phyloP scores from a whole-genome alignment of 108 stramenopile species.

The Cyclotella baltica region DNA sequence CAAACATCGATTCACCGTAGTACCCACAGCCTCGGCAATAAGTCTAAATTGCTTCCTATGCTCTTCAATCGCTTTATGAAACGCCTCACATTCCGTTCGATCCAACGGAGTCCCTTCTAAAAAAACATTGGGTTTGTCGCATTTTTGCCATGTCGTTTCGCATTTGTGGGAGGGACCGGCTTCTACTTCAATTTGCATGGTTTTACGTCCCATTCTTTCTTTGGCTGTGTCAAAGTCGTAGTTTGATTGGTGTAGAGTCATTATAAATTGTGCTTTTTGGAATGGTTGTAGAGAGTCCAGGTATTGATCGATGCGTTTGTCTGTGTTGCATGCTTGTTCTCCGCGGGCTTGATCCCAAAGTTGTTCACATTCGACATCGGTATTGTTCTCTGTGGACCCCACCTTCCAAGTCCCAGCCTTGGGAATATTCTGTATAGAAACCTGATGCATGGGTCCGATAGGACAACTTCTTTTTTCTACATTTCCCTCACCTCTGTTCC shows the following conservation, averaged over 20 bases:
- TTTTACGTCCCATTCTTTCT: slow-evolving; percentile 15
- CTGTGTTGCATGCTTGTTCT: slow-evolving; percentile 38
- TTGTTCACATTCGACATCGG: slow-evolving; percentile 33
- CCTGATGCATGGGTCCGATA: slow-evolving; percentile 49
- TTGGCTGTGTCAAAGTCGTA: slow-evolving; percentile 53
- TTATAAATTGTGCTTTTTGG: slow-evolving; percentile 52
- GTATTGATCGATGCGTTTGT: slow-evolving; percentile 60
- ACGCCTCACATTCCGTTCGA: slow-evolving; percentile 21
- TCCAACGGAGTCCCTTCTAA: slow-evolving; percentile 38
- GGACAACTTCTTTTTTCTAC: slow-evolving; percentile 22
- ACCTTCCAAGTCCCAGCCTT: slow-evolving; percentile 39
- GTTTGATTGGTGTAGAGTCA: slow-evolving; percentile 56
- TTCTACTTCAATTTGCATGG: neutral
- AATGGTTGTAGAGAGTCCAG: slow-evolving; percentile 41
- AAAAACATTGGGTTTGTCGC: neutral
- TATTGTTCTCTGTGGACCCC: neutral
- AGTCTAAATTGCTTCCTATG: slow-evolving; percentile 53
- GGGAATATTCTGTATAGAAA: slow-evolving; percentile 26
- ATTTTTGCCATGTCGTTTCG: slow-evolving; percentile 8
- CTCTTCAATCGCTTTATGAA: slow-evolving; percentile 38
- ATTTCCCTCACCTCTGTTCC: slow-evolving; percentile 46
- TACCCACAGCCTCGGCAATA: slow-evolving; percentile 60
- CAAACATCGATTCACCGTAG: slow-evolving; percentile 55
- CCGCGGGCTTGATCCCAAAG: slow-evolving; percentile 67
- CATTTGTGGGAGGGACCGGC: neutral